Evolutionary conservation across 768 basidiomycete species (phyloP), one percentile per base, ranked within the genome.

Genomic region (Naganishia antarctica): DNA sequence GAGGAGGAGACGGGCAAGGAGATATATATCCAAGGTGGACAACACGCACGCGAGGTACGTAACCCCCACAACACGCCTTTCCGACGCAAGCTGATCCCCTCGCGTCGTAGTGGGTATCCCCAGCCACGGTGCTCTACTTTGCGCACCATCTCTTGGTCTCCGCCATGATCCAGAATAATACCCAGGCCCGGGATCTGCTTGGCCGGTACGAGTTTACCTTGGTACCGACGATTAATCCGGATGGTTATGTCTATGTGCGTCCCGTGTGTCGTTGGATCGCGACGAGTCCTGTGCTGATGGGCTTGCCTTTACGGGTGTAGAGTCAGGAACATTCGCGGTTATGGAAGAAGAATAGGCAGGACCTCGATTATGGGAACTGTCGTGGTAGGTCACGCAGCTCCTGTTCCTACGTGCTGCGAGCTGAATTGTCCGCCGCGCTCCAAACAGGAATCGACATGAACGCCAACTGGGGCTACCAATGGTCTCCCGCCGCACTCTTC

Each of bases 391-490:
- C 23, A 6, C 15, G 13, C 6, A 4, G 3, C 1, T 47, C 41
- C 66, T 44, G 12, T 2, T 18, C 2, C 45, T 23, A 32, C 5
- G 13, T 25, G 45, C 45, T 48, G 25, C 32, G n/a, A n/a, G 51
- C 41, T n/a, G 25, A 16, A 80, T 15, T 78, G 82, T 0, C 79
- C 26, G 74, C 79, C n/a, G 12, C 31, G 4, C 31, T 6, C 4
- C 5, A 11, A 23, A 4, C 18, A 81, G 81, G 90, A 0, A 78
- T 90, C 29, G 90, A 91, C 73, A 85, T 89, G 82, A 90, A 90
- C 73, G 79, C 87, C 41, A 88, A 89, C 83, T 86, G 70, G 63
- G 88, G 87, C 1, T 85, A 85, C 78, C 85, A 88, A 76, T 90
- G 88, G 79, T 59, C 69, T 23, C 63, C 70, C 23, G 84, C 83